These are phyloP conservation scores for Diaporthe destruens DNA, from an alignment of 2,329 filamentous ascomycete species.

Conservation along the genomic window DNA sequence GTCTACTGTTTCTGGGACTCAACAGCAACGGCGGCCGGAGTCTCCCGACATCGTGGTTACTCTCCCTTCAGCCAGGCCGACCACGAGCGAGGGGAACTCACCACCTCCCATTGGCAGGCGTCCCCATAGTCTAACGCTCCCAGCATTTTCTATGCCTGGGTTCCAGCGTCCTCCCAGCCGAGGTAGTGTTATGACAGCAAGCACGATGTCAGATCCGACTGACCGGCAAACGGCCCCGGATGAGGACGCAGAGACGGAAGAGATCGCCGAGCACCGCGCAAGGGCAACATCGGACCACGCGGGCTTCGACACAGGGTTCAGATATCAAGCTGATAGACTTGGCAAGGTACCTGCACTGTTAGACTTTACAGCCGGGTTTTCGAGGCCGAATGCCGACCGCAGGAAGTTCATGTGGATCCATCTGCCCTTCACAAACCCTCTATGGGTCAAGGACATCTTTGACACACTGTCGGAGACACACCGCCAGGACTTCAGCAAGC, in stretches of 20 bases:
- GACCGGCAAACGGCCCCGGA: slow-evolving; percentile 46
- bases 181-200: slow-evolving; percentile 48
- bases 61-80: slow-evolving; percentile 48
- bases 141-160: slow-evolving; percentile 47
- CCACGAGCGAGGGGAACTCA: slow-evolving; percentile 42
- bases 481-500: slow-evolving; percentile 52
- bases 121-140: slow-evolving; percentile 51
- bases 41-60: slow-evolving; percentile 57
- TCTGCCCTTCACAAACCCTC: slow-evolving; percentile 67
- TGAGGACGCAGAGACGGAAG: neutral
- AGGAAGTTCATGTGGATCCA: slow-evolving; percentile 71
- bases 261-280: neutral
- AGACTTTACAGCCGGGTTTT: slow-evolving; percentile 55
- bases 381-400: slow-evolving; percentile 52
- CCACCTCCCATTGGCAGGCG: slow-evolving; percentile 37
- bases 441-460: slow-evolving; percentile 64
- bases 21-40: slow-evolving; percentile 34
- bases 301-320: slow-evolving; percentile 17
- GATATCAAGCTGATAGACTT: slow-evolving; percentile 28
- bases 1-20: slow-evolving; percentile 41
- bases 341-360: slow-evolving; percentile 45
- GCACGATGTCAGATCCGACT: slow-evolving; percentile 51
- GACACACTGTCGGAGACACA: slow-evolving; percentile 60
- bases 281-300: slow-evolving; percentile 13
- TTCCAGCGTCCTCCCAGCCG: slow-evolving; percentile 49